phyloP scores from a whole-genome alignment of 805 yeast genomes.

The Wickerhamomyces subpelliculosus region DNA sequence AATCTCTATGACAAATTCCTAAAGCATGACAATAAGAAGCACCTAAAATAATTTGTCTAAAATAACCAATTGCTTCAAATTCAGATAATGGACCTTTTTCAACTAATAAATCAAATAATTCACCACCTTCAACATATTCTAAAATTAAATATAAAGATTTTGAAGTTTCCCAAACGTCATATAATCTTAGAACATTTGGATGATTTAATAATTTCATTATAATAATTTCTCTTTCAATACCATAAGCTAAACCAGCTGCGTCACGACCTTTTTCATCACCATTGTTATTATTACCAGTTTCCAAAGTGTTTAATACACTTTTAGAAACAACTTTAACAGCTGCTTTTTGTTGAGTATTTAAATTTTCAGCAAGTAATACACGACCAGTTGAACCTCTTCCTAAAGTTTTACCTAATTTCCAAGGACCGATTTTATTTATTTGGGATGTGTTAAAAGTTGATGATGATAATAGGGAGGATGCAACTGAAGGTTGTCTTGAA shows the following conservation, averaged over 20 bases:
- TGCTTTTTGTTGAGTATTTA: constrained; percentile 63
- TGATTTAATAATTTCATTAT: constrained; percentile 94
- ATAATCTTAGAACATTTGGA: constrained; percentile 86
- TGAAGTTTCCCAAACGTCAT: constrained; percentile 97
- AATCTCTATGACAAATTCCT: constrained; percentile 76
- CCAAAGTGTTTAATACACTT: constrained; percentile 35
- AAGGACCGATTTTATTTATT: constrained; percentile 59
- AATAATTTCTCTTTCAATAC: constrained; percentile 94
- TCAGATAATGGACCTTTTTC: constrained; percentile 63
- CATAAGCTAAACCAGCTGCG: constrained; percentile 76
- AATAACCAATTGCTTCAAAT: constrained; percentile 67
- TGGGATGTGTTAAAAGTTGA: constrained; percentile 35
- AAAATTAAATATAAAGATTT: constrained; percentile 76
- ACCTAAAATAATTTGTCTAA: constrained; percentile 71
- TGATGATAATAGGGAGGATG: constrained; percentile 45
- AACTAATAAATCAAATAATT: constrained; percentile 68
- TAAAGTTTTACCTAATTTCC: constrained; percentile 72
- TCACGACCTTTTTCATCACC: constrained; percentile 34
- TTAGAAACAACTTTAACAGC: constrained; percentile 82
- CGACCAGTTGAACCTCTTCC: constrained; percentile 84
- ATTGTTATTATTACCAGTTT: constrained; percentile 26
- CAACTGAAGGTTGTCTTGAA: constrained; percentile 54
- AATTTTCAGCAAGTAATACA: constrained; percentile 67
- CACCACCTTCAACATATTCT: constrained; percentile 88
- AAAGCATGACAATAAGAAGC: constrained; percentile 77